Base-by-base conservation (phyloP, 2,329 filamentous ascomycete genomes). In the Mariannaea sp. region DNA sequence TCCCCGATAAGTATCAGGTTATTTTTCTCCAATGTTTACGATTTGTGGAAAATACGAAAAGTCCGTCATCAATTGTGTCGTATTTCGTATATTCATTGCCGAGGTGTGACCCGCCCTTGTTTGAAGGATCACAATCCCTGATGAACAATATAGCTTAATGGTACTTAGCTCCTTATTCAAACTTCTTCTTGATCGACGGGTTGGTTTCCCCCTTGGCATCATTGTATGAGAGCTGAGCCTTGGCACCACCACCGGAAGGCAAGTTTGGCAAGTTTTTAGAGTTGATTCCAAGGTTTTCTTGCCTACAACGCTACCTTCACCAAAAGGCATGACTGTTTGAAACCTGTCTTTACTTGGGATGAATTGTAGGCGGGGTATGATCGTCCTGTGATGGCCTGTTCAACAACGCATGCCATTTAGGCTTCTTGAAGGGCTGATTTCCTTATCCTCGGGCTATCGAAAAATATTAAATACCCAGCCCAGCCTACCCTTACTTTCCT, bases 171-270 rank as follows among this genome's bases (percentile, higher is more conserved):
- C n/a, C n/a, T n/a, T n/a, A n/a, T n/a, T n/a, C n/a, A n/a, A n/a
- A n/a, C n/a, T n/a, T n/a, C n/a, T n/a, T n/a, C n/a, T n/a, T n/a
- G 30, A 29, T 46, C 33, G 17, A 17, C 44, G 44, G 8, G 32
- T 17, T 8, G 7, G 12, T 27, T 32, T 16, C 33, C 26, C 36
- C 39, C 26, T 48, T 24, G 24, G 29, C 16, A 32, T 22, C 30
- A 17, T 29, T 49, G 46, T 36, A 49, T 40, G 9, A 49, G 29
- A 49, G 46, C 46, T 49, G 45, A 48, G 16, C 17, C 19, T 16
- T 41, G 45, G 45, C 27, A 27, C 36, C 32, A 26, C 22, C 24
- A 26, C 45, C 40, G 40, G 45, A 48, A 36, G 45, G 36, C 7
- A 30, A 14, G 19, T 8, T 7, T 24, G 32, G n/a, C 24, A 19